Conservation (phyloP, 306 rosid genomes). For the Styphnolobium japonicum region DNA sequence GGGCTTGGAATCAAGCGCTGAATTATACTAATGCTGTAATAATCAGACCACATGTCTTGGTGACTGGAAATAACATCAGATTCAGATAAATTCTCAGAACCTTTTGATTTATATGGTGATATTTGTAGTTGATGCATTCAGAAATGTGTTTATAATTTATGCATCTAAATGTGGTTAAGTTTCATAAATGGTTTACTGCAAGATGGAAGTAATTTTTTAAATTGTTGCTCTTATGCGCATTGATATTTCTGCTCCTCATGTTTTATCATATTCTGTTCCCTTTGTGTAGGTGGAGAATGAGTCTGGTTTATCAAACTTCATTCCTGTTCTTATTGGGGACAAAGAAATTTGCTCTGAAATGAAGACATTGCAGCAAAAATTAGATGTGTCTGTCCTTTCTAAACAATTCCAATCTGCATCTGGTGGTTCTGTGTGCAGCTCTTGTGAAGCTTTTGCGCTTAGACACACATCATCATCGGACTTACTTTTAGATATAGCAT, state of each 20-base stretch:
- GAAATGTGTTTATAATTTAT: too few relatives aligned
- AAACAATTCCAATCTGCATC: slow-evolving; percentile 38
- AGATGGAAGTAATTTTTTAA: not conserved
- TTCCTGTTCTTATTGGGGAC: slow-evolving; percentile 81
- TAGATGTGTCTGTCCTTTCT: slow-evolving; percentile 44
- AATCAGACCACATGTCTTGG: not conserved
- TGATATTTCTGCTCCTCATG: not conserved
- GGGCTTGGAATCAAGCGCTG: not conserved
- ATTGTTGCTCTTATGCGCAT: not conserved
- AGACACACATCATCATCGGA: slow-evolving; percentile 55
- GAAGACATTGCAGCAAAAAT: slow-evolving; percentile 55
- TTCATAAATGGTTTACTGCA: slow-evolving; percentile 4
- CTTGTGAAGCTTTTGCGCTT: slow-evolving; percentile 55
- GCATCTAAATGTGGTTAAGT: not conserved
- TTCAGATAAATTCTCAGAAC: slow-evolving; percentile 1
- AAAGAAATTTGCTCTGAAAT: slow-evolving; percentile 80
- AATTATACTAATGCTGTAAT: slow-evolving; percentile 13
- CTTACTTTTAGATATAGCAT: slow-evolving; percentile 75
- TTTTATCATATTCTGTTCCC: slow-evolving; percentile 4
- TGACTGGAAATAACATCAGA: not conserved
- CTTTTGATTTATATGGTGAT: slow-evolving; percentile 17
- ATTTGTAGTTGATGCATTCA: not conserved
- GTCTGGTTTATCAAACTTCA: slow-evolving; percentile 87
- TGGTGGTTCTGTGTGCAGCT: slow-evolving; percentile 42
- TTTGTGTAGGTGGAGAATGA: slow-evolving; percentile 89